Base-by-base conservation (phyloP, 495 filamentous ascomycete genomes). In the Xylaria acuta region DNA sequence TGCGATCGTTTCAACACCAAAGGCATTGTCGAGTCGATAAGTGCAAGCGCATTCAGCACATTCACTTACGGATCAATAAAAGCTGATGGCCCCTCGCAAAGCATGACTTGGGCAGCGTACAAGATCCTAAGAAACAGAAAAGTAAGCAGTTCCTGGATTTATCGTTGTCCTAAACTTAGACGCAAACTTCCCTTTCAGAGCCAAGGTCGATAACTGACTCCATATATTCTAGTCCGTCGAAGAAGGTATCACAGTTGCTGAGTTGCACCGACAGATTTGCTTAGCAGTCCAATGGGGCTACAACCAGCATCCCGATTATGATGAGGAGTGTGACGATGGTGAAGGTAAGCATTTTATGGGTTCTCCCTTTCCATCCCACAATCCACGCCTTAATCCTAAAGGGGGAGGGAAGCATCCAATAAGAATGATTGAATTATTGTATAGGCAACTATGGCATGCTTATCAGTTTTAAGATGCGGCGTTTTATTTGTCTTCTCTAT, bases 21-120 rank as follows among this genome's bases (percentile, higher is more conserved):
- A n/a, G 62, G 62, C 40, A n/a, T 64, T n/a, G 62, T 64, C 41
- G 62, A 64, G 25, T 64, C 22, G 1, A 64, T 64, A 45, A 64
- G 62, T 5, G 62, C 62, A 8, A 45, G 40, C 40, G 62, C 62
- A 8, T 64, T 64, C 18, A 32, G 11, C 12, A 64, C 62, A 1
- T 0, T 4, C 2, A 64, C 62, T 11, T 64, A 64, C 25, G 62
- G 41, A 34, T 45, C 22, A 7, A 7, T 20, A 0, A 18, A 20
- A 16, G 5, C 14, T 0, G 12, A 47, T 0, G 62, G 49, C 27
- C 18, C 34, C 2, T 64, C 62, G 14, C 62, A 16, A 0, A 64
- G 62, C 40, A 64, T 64, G 62, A 32, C 62, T 2, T 64, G 62
- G 62, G 62, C 62, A 9, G 40, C 20, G 2, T 20, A 9, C 1